Percentiles rank a stretch among this genome's conserved stretches.
Conservation (phyloP, 2,329 filamentous ascomycete genomes). For the Aspergillaceae sp. region DNA sequence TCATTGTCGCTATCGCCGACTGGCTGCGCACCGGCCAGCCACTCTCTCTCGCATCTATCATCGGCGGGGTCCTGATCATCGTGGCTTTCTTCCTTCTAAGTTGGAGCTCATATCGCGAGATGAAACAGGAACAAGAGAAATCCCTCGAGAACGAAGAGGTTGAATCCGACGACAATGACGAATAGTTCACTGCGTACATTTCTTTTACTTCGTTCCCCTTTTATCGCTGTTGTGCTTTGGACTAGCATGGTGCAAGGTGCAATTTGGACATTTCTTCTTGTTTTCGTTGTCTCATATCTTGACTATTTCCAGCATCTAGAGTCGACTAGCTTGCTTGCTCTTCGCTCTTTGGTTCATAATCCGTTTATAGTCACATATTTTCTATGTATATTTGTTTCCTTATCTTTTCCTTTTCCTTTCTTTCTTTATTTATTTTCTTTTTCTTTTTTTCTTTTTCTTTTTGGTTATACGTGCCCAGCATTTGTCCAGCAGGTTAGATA, state of each 20-base stretch:
- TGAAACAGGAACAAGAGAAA: conserved; percentile 69
- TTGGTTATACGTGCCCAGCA: background rate
- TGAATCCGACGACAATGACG: conserved; percentile 37
- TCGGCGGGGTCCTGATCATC: conserved; percentile 81
- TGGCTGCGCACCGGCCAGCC: conserved; percentile 74
- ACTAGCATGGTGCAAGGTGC: background rate
- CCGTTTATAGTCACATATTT: conserved; percentile 1
- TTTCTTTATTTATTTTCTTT: background rate
- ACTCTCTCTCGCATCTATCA: conserved; percentile 63
- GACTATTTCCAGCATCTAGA: background rate
- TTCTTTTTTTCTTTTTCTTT: too few species aligned
- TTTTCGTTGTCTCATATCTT: conserved; percentile 1
- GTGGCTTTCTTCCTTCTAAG: conserved; percentile 77
- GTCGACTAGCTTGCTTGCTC: too few species aligned
- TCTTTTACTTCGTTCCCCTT: background rate
- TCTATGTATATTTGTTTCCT: conserved; percentile 3
- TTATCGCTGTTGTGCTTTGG: background rate
- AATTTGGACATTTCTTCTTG: background rate
- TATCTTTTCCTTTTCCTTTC: conserved; percentile 3
- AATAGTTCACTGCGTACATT: conserved; percentile 5
- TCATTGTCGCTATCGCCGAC: conserved; percentile 87
- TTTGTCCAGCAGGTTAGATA: background rate
- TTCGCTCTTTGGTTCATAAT: background rate
- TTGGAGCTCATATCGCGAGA: conserved; percentile 88
- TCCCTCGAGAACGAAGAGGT: conserved; percentile 30